Evolutionary conservation across 306 rosid genomes (phyloP).

Genomic region (Luffa aegyptiaca): DNA sequence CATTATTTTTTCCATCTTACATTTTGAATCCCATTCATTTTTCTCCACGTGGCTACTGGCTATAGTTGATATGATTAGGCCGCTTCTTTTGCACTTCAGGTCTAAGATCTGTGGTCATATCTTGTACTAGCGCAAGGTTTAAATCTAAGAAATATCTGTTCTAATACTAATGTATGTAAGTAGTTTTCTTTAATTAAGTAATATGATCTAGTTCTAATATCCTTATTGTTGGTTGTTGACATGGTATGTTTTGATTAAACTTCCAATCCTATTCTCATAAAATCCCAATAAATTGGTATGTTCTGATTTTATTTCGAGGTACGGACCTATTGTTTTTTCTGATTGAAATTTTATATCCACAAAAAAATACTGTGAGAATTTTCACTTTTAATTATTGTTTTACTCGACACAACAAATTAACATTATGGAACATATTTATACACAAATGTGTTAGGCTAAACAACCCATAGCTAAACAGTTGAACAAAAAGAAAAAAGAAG

Average conservation of each 20-base stretch:
- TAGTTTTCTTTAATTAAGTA: neutral
- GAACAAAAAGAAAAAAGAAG: too few species aligned
- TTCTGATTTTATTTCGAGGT: neutral
- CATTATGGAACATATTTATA: neutral
- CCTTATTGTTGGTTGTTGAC: neutral
- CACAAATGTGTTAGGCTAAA: neutral
- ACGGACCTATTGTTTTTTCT: neutral
- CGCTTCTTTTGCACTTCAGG: neutral
- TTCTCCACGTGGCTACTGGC: slow-evolving; percentile 12
- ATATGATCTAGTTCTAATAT: neutral
- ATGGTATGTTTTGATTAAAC: neutral
- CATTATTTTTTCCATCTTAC: slow-evolving; percentile 1
- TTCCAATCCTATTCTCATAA: neutral
- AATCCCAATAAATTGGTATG: neutral
- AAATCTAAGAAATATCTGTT: neutral
- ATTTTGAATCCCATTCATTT: neutral
- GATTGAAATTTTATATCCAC: neutral
- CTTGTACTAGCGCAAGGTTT: neutral
- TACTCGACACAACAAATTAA: neutral
- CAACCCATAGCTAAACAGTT: neutral
- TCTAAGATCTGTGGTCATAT: neutral
- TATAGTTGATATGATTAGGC: neutral
- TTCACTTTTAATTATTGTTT: neutral
- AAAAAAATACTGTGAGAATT: neutral
- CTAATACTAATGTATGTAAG: neutral